Conservation (phyloP, 2,329 filamentous ascomycete species). For the Colletotrichum gigasporum region DNA sequence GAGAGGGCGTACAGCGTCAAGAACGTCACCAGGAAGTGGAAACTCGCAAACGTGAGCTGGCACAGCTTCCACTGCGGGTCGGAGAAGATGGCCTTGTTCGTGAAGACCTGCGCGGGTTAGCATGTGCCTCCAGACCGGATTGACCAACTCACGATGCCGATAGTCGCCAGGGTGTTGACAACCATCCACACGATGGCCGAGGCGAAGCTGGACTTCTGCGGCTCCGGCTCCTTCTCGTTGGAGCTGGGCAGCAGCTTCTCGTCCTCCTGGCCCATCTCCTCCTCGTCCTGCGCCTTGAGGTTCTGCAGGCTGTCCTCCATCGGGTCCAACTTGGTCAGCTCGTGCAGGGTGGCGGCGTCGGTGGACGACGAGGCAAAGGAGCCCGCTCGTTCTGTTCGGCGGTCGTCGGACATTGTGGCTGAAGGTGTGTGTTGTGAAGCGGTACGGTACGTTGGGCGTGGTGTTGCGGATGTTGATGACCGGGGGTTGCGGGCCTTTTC, state of each 20-base stretch:
- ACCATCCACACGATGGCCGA: constrained; percentile 64
- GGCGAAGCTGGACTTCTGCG: constrained; percentile 45
- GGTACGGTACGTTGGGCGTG: too few relatives aligned
- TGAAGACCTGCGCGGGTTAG: constrained; percentile 64
- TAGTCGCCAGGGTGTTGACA: constrained; percentile 70
- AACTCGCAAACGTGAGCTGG: constrained; percentile 73
- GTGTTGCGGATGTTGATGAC: neutral
- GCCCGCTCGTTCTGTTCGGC: constrained; percentile 37
- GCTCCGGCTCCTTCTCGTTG: constrained; percentile 45
- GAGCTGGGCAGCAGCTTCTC: constrained; percentile 49
- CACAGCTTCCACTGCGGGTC: constrained; percentile 68
- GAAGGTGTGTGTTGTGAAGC: neutral
- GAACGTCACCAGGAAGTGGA: constrained; percentile 75
- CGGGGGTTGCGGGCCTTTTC: constrained; percentile 18
- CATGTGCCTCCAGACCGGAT: neutral
- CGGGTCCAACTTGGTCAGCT: constrained; percentile 45
- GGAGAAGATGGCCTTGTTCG: constrained; percentile 76
- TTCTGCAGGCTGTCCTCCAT: constrained; percentile 43
- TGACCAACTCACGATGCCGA: constrained; percentile 64
- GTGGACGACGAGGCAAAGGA: constrained; percentile 48
- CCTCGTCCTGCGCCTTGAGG: constrained; percentile 41
- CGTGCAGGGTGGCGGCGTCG: constrained; percentile 42
- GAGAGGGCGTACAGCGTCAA: constrained; percentile 70
- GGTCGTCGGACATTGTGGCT: constrained; percentile 36
- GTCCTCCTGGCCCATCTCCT: constrained; percentile 52